phyloP scores from a whole-genome alignment of 345 rosid genomes.

The Viola odorata region DNA sequence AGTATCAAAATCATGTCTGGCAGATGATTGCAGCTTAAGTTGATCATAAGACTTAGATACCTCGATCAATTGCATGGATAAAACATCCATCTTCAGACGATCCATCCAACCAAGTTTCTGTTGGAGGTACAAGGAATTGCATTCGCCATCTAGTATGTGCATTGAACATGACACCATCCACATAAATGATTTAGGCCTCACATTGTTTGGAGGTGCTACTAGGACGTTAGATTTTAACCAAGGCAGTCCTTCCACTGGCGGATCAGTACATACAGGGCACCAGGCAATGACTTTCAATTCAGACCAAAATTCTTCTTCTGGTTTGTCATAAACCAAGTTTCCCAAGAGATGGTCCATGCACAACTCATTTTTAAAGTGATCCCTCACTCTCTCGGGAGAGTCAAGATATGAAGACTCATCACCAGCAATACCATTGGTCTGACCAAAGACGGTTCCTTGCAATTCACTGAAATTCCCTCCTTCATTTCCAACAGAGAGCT shows the following conservation, averaged over 20 bases:
- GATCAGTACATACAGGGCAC: constrained; percentile 73
- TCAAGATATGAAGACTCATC: constrained; percentile 25
- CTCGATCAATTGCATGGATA: constrained; percentile 63
- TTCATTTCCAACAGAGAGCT: constrained; percentile 36
- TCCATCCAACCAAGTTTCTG: constrained; percentile 85
- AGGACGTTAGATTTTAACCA: constrained; percentile 60
- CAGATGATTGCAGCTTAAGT: constrained; percentile 41
- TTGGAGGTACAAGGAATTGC: constrained; percentile 50
- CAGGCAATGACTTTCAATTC: constrained; percentile 69
- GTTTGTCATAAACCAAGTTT: constrained; percentile 41
- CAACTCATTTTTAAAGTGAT: constrained; percentile 28
- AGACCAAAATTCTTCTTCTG: constrained; percentile 83
- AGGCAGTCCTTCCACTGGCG: constrained; percentile 74
- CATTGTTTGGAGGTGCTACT: constrained; percentile 63
- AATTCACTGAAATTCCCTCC: constrained; percentile 34
- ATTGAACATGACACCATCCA: constrained; percentile 66
- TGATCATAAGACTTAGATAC: constrained; percentile 60
- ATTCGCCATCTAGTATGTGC: constrained; percentile 75
- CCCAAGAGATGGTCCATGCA: constrained; percentile 41
- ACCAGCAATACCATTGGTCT: constrained; percentile 11
- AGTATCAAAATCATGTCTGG: constrained; percentile 45
- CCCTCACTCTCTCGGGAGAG: constrained; percentile 24
- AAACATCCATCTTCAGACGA: constrained; percentile 39
- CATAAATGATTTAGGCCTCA: constrained; percentile 86
- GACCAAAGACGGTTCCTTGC: constrained; percentile 18